Evolutionary conservation across 2,329 filamentous ascomycete genomes (phyloP), one percentile per base, ranked within the genome.

Genomic region (Sphaceloma murrayae): DNA sequence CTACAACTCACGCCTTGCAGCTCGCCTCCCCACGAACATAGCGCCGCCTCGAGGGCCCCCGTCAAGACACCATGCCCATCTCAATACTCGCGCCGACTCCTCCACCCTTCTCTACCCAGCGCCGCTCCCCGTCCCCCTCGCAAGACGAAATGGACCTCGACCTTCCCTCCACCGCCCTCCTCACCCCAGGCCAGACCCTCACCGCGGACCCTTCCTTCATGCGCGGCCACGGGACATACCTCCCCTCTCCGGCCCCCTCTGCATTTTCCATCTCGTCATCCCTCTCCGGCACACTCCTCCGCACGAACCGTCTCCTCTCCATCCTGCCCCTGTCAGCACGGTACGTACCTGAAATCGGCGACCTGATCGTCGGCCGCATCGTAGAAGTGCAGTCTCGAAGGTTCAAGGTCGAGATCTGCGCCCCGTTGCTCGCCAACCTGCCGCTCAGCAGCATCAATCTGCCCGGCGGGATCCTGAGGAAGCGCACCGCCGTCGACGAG

Each of bases 201-300:
- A 95, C 89, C 8, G 76, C 80, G 52, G 87, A 95, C 63, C 75
- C 86, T n/a, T 87, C 95, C 70, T 96, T 86, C 86, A 96, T 96
- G 89, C 66, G 87, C 67, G 91, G 91, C 56, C 91, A 98, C 67
- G 91, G 91, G 53, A 98, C 91, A 39, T 94, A 85, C 32, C 42
- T 45, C 42, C 32, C 42, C 62, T 71, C 84, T 34, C 74, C 75
- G 13, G 43, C 38, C 34, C 24, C 31, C 3, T 7, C 22, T 30
- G n/a, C 16, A 18, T 29, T 34, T 3, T 73, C 78, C 48, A 98
- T 98, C 59, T 77, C 82, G 46, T 88, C 86, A 36, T 94, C 91
- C 4, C 82, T 98, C 22, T 88, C 88, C 5, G 91, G 91, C 56
- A 89, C 82, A 5, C 73, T 96, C 26, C 80, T 83, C 58, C 89